Evolutionary conservation across 148 eudicot genomes (phyloP), one percentile per base, ranked within the genome.

Genomic region (Chenopodium album): DNA sequence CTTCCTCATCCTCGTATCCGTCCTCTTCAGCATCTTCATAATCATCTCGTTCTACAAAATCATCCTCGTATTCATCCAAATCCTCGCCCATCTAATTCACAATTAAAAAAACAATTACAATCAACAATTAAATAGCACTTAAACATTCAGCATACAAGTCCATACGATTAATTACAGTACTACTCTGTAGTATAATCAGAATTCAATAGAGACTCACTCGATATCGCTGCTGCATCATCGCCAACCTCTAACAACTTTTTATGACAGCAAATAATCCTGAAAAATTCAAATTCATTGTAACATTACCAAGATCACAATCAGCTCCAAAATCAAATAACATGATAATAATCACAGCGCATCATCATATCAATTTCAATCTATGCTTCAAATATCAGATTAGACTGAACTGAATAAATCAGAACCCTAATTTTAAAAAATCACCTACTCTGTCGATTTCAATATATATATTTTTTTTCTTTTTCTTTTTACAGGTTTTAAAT

Each of bases 41-140:
- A 16, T 74, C 73, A 80, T 80, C 83, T 23, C 67, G 44, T 37
- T 37, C 44, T 37, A 37, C 84, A 54, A 81, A 67, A 29, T 81
- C 84, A 68, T 76, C 84, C 59, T 81, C 84, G 23, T 76, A 81
- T 34, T 76, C 76, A 76, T 81, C 84, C 84, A 76, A 68, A 81
- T 81, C 73, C 31, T 80, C 83, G 9, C 69, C 75, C 65, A 2
- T 26, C 76, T 73, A 47, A 1, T 14, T 23, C 77, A 50, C 77
- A 74, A 28, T 12, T 4, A 9, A 72, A 44, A 46, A 72, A 2
- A 73, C 26, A 46, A 11, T 46, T 73, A 46, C 59, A 3, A 9
- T 54, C 34, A 73, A 26, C 26, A 71, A 69, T 31, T 3, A 69
- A 69, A 14, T 3, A 69, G 20, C 46, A 69, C 6, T 32, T 11